These are phyloP conservation scores for Aspergillus sp. DNA, from an alignment of 2,329 filamentous ascomycete species.

Conservation along the genomic window DNA sequence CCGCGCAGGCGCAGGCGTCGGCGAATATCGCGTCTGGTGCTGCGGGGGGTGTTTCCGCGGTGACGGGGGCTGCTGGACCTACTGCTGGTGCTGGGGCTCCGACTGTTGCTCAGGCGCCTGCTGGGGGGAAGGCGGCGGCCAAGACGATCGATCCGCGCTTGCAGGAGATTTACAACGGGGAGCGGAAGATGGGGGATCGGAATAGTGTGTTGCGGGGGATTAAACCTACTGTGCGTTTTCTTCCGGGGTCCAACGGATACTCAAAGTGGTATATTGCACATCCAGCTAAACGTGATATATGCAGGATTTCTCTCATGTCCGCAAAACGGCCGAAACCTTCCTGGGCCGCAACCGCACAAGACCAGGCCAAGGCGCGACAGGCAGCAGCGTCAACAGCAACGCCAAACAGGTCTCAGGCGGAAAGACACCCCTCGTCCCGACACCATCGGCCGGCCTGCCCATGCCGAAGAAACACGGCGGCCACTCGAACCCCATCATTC, in stretches of 20 bases:
- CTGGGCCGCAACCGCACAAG: slow-evolving; percentile 46
- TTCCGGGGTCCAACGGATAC: not conserved
- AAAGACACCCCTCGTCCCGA: slow-evolving; percentile 25
- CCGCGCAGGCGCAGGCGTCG: slow-evolving; percentile 28
- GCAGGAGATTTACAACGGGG: slow-evolving; percentile 81
- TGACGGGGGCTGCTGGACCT: slow-evolving; percentile 13
- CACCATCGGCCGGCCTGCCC: slow-evolving; percentile 31
- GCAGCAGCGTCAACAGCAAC: slow-evolving; percentile 13
- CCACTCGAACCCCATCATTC: slow-evolving; percentile 76
- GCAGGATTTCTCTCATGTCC: slow-evolving; percentile 88
- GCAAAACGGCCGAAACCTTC: slow-evolving; percentile 73
- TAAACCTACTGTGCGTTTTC: slow-evolving; percentile 67
- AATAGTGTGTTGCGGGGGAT: slow-evolving; percentile 80
- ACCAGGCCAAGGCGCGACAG: slow-evolving; percentile 21
- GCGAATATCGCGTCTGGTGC: slow-evolving; percentile 47
- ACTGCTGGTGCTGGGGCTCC: slow-evolving; percentile 36
- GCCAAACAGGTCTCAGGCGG: slow-evolving; percentile 11
- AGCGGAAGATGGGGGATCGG: slow-evolving; percentile 84
- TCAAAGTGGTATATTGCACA: no score
- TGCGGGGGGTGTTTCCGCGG: slow-evolving; percentile 34
- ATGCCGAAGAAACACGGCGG: slow-evolving; percentile 35
- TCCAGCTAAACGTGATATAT: no score
- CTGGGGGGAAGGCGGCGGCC: slow-evolving; percentile 41
- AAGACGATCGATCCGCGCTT: slow-evolving; percentile 74
- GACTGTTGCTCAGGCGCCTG: slow-evolving; percentile 13